These are phyloP conservation scores for Graphilbum fragrans DNA, from an alignment of 2,329 filamentous ascomycete genomes.

Conservation along the genomic window DNA sequence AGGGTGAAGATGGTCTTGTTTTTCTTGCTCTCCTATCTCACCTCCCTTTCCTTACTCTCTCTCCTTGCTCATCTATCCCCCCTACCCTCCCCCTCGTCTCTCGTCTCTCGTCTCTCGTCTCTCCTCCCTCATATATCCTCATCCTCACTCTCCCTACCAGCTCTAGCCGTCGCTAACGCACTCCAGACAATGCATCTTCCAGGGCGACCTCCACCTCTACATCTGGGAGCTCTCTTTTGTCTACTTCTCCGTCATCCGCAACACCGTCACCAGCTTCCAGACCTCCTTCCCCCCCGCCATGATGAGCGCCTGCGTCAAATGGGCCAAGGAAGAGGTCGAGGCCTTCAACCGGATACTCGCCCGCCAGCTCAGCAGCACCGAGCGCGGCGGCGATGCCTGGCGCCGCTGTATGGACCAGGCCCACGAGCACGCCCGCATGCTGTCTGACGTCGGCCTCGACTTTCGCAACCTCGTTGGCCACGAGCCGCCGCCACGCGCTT, in stretches of 20 bases:
- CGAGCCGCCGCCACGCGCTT: slow-evolving; percentile 23
- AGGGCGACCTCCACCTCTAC: slow-evolving; percentile 83
- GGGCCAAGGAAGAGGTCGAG: slow-evolving; percentile 94
- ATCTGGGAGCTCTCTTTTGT: slow-evolving; percentile 93
- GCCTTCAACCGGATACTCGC: slow-evolving; percentile 75
- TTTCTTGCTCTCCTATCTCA: neutral
- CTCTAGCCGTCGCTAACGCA: too few relatives aligned
- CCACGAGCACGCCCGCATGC: slow-evolving; percentile 64
- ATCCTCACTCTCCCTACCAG: too few relatives aligned
- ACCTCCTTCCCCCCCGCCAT: slow-evolving; percentile 72
- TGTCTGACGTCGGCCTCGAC: slow-evolving; percentile 79
- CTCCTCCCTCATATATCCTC: slow-evolving; percentile 2
- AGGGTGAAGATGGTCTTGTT: too few relatives aligned
- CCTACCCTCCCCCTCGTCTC: too few relatives aligned
- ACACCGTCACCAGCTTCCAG: slow-evolving; percentile 84
- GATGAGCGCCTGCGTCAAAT: slow-evolving; percentile 92
- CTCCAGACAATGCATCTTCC: slow-evolving; percentile 79
- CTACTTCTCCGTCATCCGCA: slow-evolving; percentile 88
- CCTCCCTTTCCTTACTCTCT: neutral
- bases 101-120: too few relatives aligned
- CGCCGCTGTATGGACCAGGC: slow-evolving; percentile 72
- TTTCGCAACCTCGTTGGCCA: slow-evolving; percentile 71
- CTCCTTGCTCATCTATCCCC: too few relatives aligned
- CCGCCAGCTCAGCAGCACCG: slow-evolving; percentile 77
- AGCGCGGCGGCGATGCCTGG: slow-evolving; percentile 66